Conservation (phyloP, 1,139 yeast genomes). For the Magnusiomyces suaveolens region DNA sequence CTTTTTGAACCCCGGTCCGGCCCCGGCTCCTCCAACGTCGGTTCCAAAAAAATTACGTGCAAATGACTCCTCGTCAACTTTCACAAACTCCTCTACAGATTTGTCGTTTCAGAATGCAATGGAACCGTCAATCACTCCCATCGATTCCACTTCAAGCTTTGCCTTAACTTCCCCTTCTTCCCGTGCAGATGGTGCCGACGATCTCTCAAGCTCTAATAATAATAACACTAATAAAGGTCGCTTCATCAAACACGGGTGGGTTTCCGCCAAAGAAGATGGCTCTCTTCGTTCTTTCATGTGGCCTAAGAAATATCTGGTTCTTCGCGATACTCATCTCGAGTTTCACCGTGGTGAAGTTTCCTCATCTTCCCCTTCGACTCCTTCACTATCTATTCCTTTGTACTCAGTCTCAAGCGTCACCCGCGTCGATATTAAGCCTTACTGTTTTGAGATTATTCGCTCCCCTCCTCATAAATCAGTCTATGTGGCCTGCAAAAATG, state of each 20-base stretch:
- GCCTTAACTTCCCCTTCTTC: background rate
- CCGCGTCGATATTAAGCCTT: constrained; percentile 56
- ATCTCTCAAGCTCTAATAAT: background rate
- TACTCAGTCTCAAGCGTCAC: constrained; percentile 49
- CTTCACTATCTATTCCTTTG: constrained; percentile 44
- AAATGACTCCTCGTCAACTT: background rate
- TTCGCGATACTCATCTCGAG: constrained; percentile 65
- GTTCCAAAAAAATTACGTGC: background rate
- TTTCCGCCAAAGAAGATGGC: constrained; percentile 86
- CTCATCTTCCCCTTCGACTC: constrained; percentile 22
- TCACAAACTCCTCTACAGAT: background rate
- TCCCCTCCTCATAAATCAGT: constrained; percentile 48
- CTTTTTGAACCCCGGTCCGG: constrained; percentile 35
- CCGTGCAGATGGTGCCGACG: background rate
- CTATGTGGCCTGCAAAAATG: constrained; percentile 65
- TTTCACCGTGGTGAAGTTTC: constrained; percentile 59
- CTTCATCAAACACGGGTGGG: constrained; percentile 58
- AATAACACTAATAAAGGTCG: constrained; percentile 10
- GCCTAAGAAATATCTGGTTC: constrained; percentile 77
- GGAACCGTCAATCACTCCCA: background rate
- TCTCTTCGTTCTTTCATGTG: constrained; percentile 65
- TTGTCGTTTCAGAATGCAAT: too few relatives aligned
- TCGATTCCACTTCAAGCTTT: background rate
- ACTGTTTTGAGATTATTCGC: constrained; percentile 72
- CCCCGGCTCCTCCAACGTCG: constrained; percentile 33